phyloP scores from a whole-genome alignment of 2,329 filamentous ascomycete species.

The Verticillium zaregamsianum region DNA sequence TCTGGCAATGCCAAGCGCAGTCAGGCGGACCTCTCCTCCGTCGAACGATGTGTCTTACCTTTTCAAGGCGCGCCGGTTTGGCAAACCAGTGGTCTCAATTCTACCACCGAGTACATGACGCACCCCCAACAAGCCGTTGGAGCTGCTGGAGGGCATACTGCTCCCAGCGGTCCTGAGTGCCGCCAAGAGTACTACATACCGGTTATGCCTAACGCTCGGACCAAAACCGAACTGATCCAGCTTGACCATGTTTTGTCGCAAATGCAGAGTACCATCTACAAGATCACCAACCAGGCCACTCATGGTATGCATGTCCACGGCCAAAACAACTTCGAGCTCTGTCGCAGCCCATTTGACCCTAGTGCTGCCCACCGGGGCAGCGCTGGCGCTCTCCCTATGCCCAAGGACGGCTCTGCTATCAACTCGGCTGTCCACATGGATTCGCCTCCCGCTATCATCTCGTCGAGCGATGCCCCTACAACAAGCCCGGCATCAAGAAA shows the following conservation, averaged over 20 bases:
- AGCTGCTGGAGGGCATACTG: slow-evolving; percentile 51
- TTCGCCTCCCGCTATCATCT: slow-evolving; percentile 54
- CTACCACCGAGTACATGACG: slow-evolving; percentile 50
- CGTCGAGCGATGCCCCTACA: slow-evolving; percentile 67
- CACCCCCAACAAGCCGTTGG: slow-evolving; percentile 19
- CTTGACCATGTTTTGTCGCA: slow-evolving; percentile 94
- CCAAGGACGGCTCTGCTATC: slow-evolving; percentile 31
- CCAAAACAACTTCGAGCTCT: slow-evolving; percentile 59
- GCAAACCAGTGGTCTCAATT: slow-evolving; percentile 42
- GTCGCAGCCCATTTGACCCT: slow-evolving; percentile 52
- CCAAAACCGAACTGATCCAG: slow-evolving; percentile 88
- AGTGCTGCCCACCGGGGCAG: slow-evolving; percentile 26
- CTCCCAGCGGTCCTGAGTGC: slow-evolving; percentile 50
- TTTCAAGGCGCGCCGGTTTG: slow-evolving; percentile 69
- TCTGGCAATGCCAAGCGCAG: slow-evolving; percentile 90
- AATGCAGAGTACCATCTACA: slow-evolving; percentile 94
- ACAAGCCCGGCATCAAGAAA: slow-evolving; percentile 72
- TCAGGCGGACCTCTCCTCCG: slow-evolving; percentile 82
- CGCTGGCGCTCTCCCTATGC: slow-evolving; percentile 24
- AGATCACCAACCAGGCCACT: slow-evolving; percentile 79
- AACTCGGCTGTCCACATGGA: slow-evolving; percentile 54
- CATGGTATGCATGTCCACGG: slow-evolving; percentile 74
- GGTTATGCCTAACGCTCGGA: slow-evolving; percentile 81
- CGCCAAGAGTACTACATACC: slow-evolving; percentile 83
- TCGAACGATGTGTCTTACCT: slow-evolving; percentile 82